A percentile compares a stretch with the other conserved stretches of the same genome.
Evolutionary conservation across 2,329 filamentous ascomycete species (phyloP).

Genomic region (Sporothrix pseudoabietina): DNA sequence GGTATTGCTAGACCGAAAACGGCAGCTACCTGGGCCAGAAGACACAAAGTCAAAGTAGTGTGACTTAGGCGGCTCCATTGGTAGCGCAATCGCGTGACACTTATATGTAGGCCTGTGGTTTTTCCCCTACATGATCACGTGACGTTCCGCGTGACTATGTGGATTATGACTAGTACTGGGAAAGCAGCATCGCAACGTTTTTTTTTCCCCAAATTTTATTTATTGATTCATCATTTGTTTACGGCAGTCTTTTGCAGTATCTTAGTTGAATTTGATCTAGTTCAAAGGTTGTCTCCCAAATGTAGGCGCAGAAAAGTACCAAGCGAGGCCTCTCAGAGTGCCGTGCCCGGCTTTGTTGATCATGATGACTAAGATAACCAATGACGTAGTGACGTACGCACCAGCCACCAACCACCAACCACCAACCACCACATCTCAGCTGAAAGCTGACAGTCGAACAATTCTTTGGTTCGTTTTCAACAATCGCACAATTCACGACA

Average conservation of each 20-base stretch:
- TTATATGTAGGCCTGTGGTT: too few relatives aligned
- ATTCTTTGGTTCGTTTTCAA: not conserved
- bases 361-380: conserved; percentile 1
- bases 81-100: too few relatives aligned
- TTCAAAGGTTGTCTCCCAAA: not conserved
- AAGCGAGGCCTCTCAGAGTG: not conserved
- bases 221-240: not conserved
- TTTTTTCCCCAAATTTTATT: not conserved
- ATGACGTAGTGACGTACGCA: not conserved
- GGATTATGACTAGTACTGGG: too few relatives aligned
- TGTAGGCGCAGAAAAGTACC: not conserved
- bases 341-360: not conserved
- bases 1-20: not conserved
- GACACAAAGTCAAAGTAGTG: not conserved
- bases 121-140: too few relatives aligned
- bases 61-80: not conserved
- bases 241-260: not conserved
- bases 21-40: not conserved
- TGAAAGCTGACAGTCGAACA: not conserved
- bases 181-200: not conserved
- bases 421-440: not conserved
- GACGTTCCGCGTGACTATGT: too few relatives aligned
- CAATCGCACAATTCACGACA: not conserved
- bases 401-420: not conserved
- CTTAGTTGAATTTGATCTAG: not conserved